Base-by-base conservation (phyloP, 192 early-diverging fungal species). In the Spizellomyces punctatus region DNA sequence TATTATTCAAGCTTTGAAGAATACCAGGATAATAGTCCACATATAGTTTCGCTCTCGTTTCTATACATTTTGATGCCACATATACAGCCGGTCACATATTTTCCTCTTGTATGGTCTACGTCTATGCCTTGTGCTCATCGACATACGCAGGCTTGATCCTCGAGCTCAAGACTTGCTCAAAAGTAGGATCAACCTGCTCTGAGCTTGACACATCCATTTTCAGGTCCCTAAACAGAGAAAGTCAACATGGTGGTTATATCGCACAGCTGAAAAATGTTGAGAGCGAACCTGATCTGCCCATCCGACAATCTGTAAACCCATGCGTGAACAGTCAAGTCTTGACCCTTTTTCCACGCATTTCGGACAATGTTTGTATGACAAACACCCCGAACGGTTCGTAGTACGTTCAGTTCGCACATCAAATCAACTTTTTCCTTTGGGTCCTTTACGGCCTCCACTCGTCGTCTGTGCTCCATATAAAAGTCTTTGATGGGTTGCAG, bases 401-500 rank as follows among this genome's bases (percentile, higher is more conserved):
- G 79, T 10, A 92, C 91, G 73, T 98, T 96, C 14, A 95, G 72
- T 77, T 84, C 83, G 72, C 82, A 83, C 67, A 78, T 66, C 8
- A 71, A 52, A 50, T 86, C 80, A 60, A 68, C 69, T 19, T 68
- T 48, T 5, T 70, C 69, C 43, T 73, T 52, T 17, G 66, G n/a
- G 46, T 76, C 75, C 27, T 17, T 43, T n/a, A 80, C 21, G 10
- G 75, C 72, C 12, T 79, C 69, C 43, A 92, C 64, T 74, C 85
- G 75, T 19, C 67, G 69, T 66, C 84, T 50, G 77, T 92, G 82
- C 65, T 83, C 76, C 46, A 84, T 64, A 64, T 92, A 92, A 16
- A 96, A 79, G 69, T 94, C 94, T 80, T 94, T 91, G 76, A 98
- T 92, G 70, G 86, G 85, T 12, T 88, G 78, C 46, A 97, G 83